Conservation (phyloP, 2,329 filamentous ascomycete species). For the Claviceps humidiphila region DNA sequence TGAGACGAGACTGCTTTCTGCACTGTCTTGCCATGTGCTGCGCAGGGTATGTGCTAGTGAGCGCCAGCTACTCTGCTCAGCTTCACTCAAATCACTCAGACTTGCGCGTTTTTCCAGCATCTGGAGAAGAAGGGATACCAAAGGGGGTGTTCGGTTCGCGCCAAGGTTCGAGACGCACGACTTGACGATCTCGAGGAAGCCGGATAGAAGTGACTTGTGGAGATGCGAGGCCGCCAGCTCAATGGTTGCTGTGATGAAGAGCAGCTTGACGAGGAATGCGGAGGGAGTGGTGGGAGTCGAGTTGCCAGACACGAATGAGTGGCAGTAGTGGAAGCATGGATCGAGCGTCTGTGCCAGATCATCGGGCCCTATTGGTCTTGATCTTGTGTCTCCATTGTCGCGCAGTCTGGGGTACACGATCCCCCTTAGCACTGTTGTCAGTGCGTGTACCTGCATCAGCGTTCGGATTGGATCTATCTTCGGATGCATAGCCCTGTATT, state of each 20-base stretch:
- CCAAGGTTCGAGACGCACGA: conserved; percentile 21
- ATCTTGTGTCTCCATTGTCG: neutral
- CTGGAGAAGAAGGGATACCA: conserved; percentile 20
- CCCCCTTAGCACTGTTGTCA: neutral
- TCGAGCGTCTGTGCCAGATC: conserved; percentile 21
- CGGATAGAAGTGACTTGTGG: conserved; percentile 23
- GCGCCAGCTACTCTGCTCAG: conserved; percentile 21
- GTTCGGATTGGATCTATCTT: conserved; percentile 3
- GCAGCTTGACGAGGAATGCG: conserved; percentile 23
- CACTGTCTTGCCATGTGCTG: conserved; percentile 3
- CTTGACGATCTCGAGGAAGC: conserved; percentile 23
- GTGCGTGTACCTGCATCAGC: conserved; percentile 3
- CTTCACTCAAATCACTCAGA: conserved; percentile 16
- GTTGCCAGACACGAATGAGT: conserved; percentile 22
- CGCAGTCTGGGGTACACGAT: neutral
- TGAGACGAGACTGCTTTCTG: neutral
- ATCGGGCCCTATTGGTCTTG: conserved; percentile 11
- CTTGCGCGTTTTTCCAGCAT: conserved; percentile 20
- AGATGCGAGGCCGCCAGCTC: conserved; percentile 18
- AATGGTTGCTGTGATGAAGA: conserved; percentile 24
- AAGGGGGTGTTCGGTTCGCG: conserved; percentile 19
- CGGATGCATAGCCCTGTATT: neutral
- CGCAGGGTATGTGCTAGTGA: conserved; percentile 14
- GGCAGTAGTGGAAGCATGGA: conserved; percentile 24
- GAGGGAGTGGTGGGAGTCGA: conserved; percentile 22